Percentiles rank a stretch among this genome's conserved stretches.
phyloP scores from a whole-genome alignment of 1,284 basidiomycete species.

The Anthracocystis panici-leucophaei region DNA sequence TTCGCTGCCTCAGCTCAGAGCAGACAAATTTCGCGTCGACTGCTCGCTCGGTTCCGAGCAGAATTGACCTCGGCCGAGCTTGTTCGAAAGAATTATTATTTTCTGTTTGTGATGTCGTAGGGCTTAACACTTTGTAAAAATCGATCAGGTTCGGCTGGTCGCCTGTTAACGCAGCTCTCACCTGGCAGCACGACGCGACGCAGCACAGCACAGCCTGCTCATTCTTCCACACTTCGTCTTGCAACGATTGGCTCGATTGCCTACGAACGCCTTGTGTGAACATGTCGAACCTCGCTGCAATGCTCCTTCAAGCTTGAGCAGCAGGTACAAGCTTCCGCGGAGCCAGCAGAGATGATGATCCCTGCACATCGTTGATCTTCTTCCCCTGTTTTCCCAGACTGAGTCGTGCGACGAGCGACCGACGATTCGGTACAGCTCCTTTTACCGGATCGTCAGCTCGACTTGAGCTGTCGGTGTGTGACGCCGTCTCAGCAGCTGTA shows the following conservation, averaged over 20 bases:
- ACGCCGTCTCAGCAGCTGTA: neutral
- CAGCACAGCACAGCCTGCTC: conserved; percentile 1
- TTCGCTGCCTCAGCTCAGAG: too few species aligned
- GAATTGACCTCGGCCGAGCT: conserved; percentile 8
- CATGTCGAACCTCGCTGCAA: neutral
- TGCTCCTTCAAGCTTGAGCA: neutral
- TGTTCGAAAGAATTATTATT: neutral
- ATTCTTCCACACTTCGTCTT: neutral
- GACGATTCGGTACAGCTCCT: neutral
- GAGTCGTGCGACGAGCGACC: conserved; percentile 33
- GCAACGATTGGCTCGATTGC: neutral
- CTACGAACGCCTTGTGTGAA: neutral
- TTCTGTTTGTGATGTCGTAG: neutral
- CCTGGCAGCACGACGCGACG: neutral
- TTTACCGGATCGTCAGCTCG: neutral
- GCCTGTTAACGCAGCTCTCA: neutral
- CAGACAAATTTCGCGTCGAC: neutral
- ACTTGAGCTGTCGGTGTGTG: neutral
- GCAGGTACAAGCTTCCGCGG: conserved; percentile 12
- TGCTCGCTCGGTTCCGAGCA: conserved; percentile 14
- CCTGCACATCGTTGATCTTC: neutral
- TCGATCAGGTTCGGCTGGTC: too few species aligned
- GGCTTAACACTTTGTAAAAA: neutral
- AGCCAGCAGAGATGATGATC: neutral
- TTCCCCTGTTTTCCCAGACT: conserved; percentile 23